phyloP scores from a whole-genome alignment of 2,329 filamentous ascomycete genomes.

The Phaeophleospora eucalypticola region DNA sequence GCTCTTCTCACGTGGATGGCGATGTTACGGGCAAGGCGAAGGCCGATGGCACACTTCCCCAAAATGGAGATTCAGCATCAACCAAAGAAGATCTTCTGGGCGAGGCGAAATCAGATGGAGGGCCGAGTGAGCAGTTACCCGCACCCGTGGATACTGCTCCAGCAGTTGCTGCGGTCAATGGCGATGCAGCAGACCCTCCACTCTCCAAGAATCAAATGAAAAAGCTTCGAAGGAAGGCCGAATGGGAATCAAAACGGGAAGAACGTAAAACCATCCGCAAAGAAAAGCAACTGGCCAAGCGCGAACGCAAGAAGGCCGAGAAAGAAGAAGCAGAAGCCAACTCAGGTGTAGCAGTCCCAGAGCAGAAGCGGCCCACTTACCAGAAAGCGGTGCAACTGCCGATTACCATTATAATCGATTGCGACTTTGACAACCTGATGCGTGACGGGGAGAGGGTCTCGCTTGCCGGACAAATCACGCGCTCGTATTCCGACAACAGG shows the following conservation, averaged over 20 bases:
- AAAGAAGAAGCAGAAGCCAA: constrained; percentile 23
- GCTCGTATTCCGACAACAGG: constrained; percentile 85
- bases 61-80: no score
- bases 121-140: neutral
- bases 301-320: constrained; percentile 44
- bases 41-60: no score
- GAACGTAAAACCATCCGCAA: constrained; percentile 56
- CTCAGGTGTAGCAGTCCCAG: constrained; percentile 3
- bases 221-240: constrained; percentile 65
- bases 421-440: constrained; percentile 89
- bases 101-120: no score
- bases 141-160: constrained; percentile 4
- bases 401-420: constrained; percentile 80
- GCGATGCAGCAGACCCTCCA: constrained; percentile 18
- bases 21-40: no score
- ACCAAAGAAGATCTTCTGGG: no score
- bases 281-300: constrained; percentile 52
- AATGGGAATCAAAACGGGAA: constrained; percentile 69
- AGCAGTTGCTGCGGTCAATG: neutral
- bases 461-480: constrained; percentile 75
- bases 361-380: constrained; percentile 6
- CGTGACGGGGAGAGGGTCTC: constrained; percentile 78
- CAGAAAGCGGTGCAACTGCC: constrained; percentile 54
- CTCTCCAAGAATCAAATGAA: constrained; percentile 86
- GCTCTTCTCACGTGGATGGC: neutral